Conservation (phyloP, 352 stramenopile genomes). For the Globisporangium recalcitrans region DNA sequence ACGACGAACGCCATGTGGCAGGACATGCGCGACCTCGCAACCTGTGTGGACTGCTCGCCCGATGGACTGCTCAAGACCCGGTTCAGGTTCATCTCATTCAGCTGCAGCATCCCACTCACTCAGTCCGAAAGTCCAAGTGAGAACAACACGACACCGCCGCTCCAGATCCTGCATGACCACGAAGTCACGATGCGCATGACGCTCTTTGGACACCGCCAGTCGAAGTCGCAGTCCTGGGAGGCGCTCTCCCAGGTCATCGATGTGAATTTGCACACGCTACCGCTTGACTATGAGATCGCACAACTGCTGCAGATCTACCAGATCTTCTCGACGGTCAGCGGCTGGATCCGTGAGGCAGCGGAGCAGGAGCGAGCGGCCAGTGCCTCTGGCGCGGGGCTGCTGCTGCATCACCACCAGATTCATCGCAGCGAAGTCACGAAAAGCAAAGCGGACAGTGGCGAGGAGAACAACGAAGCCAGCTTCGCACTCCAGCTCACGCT, state of each 20-base stretch:
- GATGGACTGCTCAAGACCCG: slow-evolving; percentile 58
- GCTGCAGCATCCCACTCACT: slow-evolving; percentile 37
- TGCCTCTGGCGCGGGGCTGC: slow-evolving; percentile 1
- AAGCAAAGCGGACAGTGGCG: neutral
- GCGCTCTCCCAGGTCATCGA: slow-evolving; percentile 55
- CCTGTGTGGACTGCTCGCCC: slow-evolving; percentile 51
- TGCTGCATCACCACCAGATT: slow-evolving; percentile 8
- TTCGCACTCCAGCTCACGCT: slow-evolving; percentile 59
- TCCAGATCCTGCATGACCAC: slow-evolving; percentile 38
- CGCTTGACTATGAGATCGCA: slow-evolving; percentile 35
- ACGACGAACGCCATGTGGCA: slow-evolving; percentile 65
- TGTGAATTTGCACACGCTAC: slow-evolving; percentile 41
- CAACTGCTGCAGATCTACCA: slow-evolving; percentile 33
- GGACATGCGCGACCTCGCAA: slow-evolving; percentile 52
- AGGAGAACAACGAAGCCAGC: slow-evolving; percentile 18
- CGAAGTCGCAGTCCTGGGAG: slow-evolving; percentile 36
- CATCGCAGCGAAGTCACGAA: slow-evolving; percentile 1
- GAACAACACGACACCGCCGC: neutral
- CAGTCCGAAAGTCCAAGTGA: neutral
- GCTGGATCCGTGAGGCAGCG: slow-evolving; percentile 11
- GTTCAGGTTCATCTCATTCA: slow-evolving; percentile 58
- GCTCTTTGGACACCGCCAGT: slow-evolving; percentile 43
- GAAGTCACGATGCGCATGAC: slow-evolving; percentile 46
- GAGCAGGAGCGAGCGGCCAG: neutral
- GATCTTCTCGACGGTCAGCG: slow-evolving; percentile 6